Percentiles rank a stretch among this genome's conserved stretches.
Evolutionary conservation across 441 rosid species (phyloP).

Genomic region (Erodium moschatum): DNA sequence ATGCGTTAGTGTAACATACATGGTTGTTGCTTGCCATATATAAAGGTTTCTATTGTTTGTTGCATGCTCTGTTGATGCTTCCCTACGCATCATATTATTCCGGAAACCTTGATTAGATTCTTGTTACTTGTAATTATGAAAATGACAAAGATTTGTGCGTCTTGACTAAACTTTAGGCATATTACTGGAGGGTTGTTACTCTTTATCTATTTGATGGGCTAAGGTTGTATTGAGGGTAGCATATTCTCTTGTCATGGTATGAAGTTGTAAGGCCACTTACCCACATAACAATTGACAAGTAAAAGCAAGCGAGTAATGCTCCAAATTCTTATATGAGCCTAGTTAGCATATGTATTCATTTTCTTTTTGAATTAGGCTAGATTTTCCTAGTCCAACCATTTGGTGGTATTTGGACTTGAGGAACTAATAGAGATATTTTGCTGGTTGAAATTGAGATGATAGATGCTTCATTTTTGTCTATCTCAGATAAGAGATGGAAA

Average conservation of each 20-base stretch:
- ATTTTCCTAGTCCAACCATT: not conserved
- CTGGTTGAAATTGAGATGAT: not conserved
- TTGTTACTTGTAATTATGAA: not conserved
- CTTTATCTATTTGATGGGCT: not conserved
- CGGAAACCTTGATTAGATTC: slow-evolving; percentile 1
- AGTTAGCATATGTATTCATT: not conserved
- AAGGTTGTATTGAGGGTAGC: not conserved
- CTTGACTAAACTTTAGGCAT: not conserved
- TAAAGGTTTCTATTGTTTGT: not conserved
- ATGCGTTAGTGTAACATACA: not conserved
- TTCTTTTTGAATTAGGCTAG: not conserved
- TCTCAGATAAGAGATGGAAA: not conserved
- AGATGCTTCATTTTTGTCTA: not conserved
- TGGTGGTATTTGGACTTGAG: not conserved
- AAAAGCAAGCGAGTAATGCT: not conserved
- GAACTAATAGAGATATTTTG: slow-evolving; percentile 3
- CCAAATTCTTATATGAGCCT: not conserved
- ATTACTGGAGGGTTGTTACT: not conserved
- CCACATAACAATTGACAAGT: not conserved
- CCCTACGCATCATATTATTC: not conserved
- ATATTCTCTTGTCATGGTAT: not conserved
- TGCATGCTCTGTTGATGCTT: not conserved
- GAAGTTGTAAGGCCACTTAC: slow-evolving; percentile 3
- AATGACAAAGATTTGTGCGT: not conserved
- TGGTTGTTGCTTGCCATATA: not conserved